Base-by-base conservation (phyloP, 495 filamentous ascomycete species). In the Xylaria acuta region DNA sequence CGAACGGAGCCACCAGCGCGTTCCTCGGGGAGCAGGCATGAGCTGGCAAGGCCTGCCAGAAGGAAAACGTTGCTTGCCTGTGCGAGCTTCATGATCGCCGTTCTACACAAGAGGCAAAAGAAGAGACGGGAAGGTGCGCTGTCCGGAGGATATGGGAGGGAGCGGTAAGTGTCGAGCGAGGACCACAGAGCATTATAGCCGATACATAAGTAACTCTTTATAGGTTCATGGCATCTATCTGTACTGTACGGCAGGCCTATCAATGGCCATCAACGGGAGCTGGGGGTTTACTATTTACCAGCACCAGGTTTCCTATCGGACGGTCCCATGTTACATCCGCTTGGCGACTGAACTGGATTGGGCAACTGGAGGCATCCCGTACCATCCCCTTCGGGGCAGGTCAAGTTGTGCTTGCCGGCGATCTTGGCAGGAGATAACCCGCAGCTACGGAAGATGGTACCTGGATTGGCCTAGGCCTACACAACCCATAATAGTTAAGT, bases 1-100 rank as follows among this genome's bases (percentile, higher is more conserved):
- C 54, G 69, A n/a, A 71, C 38, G 58, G 36, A n/a, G 59, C 56
- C 69, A 41, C 60, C 60, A n/a, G 69, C 69, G 25, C 69, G 69
- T 36, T 73, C 71, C 40, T 73, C 71, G 5, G 71, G 71, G n/a
- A 73, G 71, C 34, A 73, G 53, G 32, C 71, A 73, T 7, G 71
- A 66, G 56, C 34, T 73, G 32, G 71, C 51, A 63, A 73, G 65
- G 41, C 45, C 63, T 41, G 71, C 41, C 20, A 73, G 54, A 2
- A 73, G 65, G 18, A 73, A 25, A 25, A 64, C 38, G 43, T 41
- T 59, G 43, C 49, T 64, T 36, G 71, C 71, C 47, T 67, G 66
- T 6, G 27, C 6, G 51, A 69, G 2, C 65, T 73, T 73, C 71
- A 73, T 73, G 25, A 30, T 67, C 34, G 45, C 41, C 12, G 45